phyloP scores from a whole-genome alignment of 2,329 filamentous ascomycete genomes.

The Fusarium graminum region DNA sequence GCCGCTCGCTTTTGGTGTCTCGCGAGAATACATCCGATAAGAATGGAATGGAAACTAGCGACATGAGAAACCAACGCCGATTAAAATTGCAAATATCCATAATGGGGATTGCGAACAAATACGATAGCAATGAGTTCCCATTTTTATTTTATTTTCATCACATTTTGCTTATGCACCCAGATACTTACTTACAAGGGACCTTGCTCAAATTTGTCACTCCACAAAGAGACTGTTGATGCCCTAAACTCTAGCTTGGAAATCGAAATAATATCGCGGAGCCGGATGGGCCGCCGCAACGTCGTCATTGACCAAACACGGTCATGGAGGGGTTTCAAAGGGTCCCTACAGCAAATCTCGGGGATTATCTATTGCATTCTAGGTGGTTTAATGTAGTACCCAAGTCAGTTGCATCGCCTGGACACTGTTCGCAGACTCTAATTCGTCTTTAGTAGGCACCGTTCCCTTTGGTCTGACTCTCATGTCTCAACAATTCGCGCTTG shows the following conservation, averaged over 20 bases:
- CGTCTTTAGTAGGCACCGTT: constrained; percentile 7
- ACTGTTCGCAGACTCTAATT: constrained; percentile 2
- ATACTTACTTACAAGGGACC: background rate
- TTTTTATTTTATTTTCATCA: constrained; percentile 4
- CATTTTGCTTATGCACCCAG: background rate
- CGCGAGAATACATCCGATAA: background rate
- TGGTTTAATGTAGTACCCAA: background rate
- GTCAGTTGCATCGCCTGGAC: constrained; percentile 8
- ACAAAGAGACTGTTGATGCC: constrained; percentile 18
- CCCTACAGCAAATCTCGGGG: constrained; percentile 25
- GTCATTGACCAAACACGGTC: constrained; percentile 30
- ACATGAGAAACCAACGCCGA: constrained; percentile 4
- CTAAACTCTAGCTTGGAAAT: constrained; percentile 7
- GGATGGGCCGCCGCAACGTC: constrained; percentile 29
- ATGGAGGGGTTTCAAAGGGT: constrained; percentile 26
- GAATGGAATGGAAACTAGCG: background rate
- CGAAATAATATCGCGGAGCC: constrained; percentile 28
- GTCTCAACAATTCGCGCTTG: constrained; percentile 17
- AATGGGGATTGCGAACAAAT: constrained; percentile 27
- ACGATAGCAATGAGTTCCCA: constrained; percentile 10
- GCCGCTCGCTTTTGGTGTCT: constrained; percentile 13
- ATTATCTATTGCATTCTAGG: constrained; percentile 4
- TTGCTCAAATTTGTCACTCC: constrained; percentile 17
- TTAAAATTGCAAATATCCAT: constrained; percentile 20
- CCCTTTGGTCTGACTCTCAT: constrained; percentile 11